phyloP scores from a whole-genome alignment of 306 rosid species.

The Astragalus membranaceus region DNA sequence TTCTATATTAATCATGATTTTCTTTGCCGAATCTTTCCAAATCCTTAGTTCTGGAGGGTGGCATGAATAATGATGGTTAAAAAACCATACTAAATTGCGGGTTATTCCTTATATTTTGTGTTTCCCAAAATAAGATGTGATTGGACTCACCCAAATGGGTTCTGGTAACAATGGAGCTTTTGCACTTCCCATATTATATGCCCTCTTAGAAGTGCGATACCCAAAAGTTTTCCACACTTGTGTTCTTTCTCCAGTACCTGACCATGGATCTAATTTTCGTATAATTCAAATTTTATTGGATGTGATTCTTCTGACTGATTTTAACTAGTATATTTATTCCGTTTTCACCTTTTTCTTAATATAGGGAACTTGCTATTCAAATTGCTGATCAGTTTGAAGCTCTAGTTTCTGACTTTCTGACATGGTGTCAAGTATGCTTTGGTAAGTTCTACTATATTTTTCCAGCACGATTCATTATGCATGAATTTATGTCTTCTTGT shows the following conservation, averaged over 20 bases:
- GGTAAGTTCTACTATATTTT: constrained; percentile 47
- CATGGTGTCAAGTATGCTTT: constrained; percentile 67
- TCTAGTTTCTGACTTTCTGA: constrained; percentile 61
- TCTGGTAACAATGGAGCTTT: constrained; percentile 96
- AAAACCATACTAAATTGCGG: no score
- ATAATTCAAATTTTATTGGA: background rate
- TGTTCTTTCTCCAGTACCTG: constrained; percentile 58
- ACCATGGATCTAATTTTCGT: background rate
- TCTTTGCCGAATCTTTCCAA: no score
- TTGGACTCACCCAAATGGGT: constrained; percentile 50
- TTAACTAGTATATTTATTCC: background rate
- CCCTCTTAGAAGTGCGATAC: constrained; percentile 55
- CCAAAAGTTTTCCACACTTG: constrained; percentile 61
- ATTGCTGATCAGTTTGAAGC: constrained; percentile 89
- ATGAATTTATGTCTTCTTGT: background rate
- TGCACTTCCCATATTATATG: constrained; percentile 87
- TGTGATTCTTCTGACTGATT: background rate
- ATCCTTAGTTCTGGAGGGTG: no score
- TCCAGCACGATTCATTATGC: no score
- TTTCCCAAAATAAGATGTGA: no score
- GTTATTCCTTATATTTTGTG: no score
- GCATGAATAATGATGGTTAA: no score
- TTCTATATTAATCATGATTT: no score
- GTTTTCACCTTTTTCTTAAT: constrained; percentile 11
- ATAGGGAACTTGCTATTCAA: constrained; percentile 95